Evolutionary conservation across 176 grass and related monocot species (phyloP).

Genomic region (Coix lacrymajobi): DNA sequence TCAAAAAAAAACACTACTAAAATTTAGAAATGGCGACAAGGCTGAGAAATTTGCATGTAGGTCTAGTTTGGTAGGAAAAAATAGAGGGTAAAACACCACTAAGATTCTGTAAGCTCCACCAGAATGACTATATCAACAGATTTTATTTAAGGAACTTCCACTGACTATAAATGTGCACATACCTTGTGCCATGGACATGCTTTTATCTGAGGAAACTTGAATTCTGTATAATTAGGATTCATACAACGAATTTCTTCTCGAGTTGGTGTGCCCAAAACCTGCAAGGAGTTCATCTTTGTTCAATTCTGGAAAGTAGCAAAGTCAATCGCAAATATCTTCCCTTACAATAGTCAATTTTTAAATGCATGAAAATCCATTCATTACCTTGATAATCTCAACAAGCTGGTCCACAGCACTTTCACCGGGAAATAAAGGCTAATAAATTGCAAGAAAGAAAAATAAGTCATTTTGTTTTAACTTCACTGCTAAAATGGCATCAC

Average conservation of each 20-base stretch:
- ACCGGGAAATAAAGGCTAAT: slow-evolving; percentile 57
- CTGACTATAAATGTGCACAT: background rate
- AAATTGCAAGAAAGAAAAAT: background rate
- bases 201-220: slow-evolving; percentile 64
- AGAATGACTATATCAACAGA: background rate
- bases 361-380: background rate
- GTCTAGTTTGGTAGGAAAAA: background rate
- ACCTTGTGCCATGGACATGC: slow-evolving; percentile 63
- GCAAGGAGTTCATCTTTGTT: background rate
- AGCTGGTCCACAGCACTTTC: slow-evolving; percentile 69
- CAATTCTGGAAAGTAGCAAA: background rate
- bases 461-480: slow-evolving; percentile 4
- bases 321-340: background rate
- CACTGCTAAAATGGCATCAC: background rate
- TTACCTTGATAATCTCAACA: slow-evolving; percentile 68
- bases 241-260: slow-evolving; percentile 61
- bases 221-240: slow-evolving; percentile 62
- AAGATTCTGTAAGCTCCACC: background rate
- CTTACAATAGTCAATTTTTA: background rate
- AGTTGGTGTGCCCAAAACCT: slow-evolving; percentile 63
- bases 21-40: background rate
- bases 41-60: background rate
- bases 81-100: too few species aligned
- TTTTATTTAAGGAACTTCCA: background rate
- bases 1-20: background rate